Base-by-base conservation (phyloP, 116 monocot genomes). In the Dioscorea cayenensis region DNA sequence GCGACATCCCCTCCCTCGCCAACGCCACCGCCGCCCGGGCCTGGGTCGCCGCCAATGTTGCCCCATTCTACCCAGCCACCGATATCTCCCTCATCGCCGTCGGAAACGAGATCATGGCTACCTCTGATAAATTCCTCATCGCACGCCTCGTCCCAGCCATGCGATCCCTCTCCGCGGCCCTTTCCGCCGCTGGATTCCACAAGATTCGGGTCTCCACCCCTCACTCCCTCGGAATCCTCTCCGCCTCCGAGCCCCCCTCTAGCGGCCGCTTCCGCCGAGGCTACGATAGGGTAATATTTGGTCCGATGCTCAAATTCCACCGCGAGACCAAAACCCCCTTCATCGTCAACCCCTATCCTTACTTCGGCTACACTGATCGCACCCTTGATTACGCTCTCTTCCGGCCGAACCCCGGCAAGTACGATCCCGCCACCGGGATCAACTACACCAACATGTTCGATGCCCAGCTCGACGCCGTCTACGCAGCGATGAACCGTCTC, bases 281-380 rank as follows among this genome's bases (percentile, higher is more conserved):
- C 17, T 82, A 81, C 75, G 86, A 86, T 67, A 67, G 71, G 13
- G 72, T 28, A 0, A 67, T 90, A 49, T 86, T 90, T 80, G 51
- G 71, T 14, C 90, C 90, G 20, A 86, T 90, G 86, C 86, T 90
- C 21, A 58, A 80, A 7, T 90, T 84, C 82, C 90, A 82, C 73
- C 81, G 77, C 17, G 37, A 67, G 4, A 84, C 84, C 32, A 80
- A 77, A 19, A 76, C 82, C 14, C 90, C 90, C 14, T 90, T 90
- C 77, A 23, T 84, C 51, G 86, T 90, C 51, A 90, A 90, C 75
- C 84, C 90, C 36, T 90, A 90, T 66, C 90, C 90, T 16, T 90
- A 87, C 79, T 90, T 87, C 82, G 84, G 90, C 38, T 90, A 86
- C 84, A 80, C 36, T 29, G 75, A 68, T 28, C 23, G 36, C 4